Conservation (phyloP, 257 asterid species). For the Solanum habrochaites region DNA sequence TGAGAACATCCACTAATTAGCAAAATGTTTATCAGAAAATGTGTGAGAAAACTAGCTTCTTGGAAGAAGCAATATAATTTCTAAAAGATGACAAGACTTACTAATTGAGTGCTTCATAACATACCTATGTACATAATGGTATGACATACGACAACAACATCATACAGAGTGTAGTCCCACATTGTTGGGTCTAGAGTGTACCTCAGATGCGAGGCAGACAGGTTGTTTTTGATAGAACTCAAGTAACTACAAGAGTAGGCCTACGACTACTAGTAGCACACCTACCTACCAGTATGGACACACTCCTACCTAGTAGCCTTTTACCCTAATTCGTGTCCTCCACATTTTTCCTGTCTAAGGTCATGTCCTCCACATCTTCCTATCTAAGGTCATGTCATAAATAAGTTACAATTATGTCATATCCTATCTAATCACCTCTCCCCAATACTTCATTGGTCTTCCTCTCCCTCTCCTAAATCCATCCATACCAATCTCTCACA, state of each 20-base stretch:
- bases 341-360: no score
- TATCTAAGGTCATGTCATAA: not conserved
- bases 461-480: not conserved
- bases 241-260: not conserved
- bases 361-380: not conserved
- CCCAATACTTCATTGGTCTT: not conserved
- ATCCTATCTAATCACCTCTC: not conserved
- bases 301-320: not conserved
- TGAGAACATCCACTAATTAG: not conserved
- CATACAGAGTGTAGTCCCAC: not conserved
- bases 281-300: not conserved
- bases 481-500: not conserved
- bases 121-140: not conserved
- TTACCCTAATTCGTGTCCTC: not conserved
- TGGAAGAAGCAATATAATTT: not conserved
- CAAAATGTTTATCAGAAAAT: not conserved
- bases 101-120: not conserved
- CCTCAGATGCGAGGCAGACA: not conserved
- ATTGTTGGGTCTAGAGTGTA: not conserved
- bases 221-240: not conserved
- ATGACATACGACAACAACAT: not conserved
- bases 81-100: not conserved
- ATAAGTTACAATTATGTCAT: not conserved
- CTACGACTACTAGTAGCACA: not conserved
- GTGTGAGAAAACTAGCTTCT: not conserved